phyloP scores from a whole-genome alignment of 345 rosid genomes.

The Eucalyptus polybractea region DNA sequence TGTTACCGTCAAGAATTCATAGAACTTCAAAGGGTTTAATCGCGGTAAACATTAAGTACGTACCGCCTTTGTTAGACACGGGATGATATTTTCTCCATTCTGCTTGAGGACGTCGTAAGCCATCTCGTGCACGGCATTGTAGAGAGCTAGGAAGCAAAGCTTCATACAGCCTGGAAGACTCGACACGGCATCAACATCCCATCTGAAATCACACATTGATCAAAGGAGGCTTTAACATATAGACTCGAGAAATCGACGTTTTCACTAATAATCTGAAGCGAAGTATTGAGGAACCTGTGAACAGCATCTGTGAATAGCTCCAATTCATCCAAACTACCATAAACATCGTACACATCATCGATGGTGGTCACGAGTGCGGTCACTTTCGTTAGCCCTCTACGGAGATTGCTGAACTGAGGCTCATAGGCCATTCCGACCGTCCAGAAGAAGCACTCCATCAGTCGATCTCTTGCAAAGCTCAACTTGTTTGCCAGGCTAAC shows the following conservation, averaged over 20 bases:
- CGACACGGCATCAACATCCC: slow-evolving; percentile 17
- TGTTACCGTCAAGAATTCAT: not conserved
- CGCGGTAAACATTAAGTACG: not conserved
- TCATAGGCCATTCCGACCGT: slow-evolving; percentile 7
- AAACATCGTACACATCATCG: slow-evolving; percentile 32
- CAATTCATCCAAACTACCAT: slow-evolving; percentile 21
- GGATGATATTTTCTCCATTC: slow-evolving; percentile 3
- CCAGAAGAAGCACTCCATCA: slow-evolving; percentile 38
- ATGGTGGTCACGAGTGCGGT: slow-evolving; percentile 10
- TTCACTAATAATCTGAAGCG: not conserved
- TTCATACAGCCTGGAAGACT: slow-evolving; percentile 27
- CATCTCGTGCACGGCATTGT: slow-evolving; percentile 26
- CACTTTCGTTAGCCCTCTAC: slow-evolving; percentile 19
- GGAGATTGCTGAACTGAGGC: slow-evolving; percentile 8
- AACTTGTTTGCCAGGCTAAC: slow-evolving; percentile 5
- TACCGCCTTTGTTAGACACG: slow-evolving; percentile 18
- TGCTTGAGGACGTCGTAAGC: slow-evolving; percentile 20
- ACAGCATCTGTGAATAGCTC: slow-evolving; percentile 20
- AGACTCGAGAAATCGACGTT: not conserved
- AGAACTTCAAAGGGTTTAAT: not conserved
- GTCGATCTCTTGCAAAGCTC: slow-evolving; percentile 30
- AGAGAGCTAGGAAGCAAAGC: slow-evolving; percentile 22
- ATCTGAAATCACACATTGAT: slow-evolving; percentile 2
- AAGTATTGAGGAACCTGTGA: slow-evolving; percentile 2
- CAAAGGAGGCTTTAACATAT: not conserved